Evolutionary conservation across 345 rosid genomes (phyloP), one percentile per base, ranked within the genome.

Genomic region (Populus nigra): DNA sequence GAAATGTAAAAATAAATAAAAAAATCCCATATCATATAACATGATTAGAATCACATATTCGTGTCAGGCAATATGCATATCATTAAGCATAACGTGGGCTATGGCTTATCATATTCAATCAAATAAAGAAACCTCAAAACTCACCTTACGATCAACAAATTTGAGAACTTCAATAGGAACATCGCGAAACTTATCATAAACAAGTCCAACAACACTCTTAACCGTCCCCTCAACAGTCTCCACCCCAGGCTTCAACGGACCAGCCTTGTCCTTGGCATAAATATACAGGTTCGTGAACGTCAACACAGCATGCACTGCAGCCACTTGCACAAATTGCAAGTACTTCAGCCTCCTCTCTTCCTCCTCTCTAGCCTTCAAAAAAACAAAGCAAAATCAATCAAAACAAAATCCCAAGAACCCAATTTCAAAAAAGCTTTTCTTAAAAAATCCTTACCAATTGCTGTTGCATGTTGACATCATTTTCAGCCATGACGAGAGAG

Each of bases 201-300:
- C 97, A 39, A 95, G 98, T 39, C 91, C 89, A 0, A 92, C 88
- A n/a, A 96, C 88, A 15, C 76, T 90, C 87, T 89, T 92, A 23
- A 94, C 97, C 1, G 92, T 87, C 25, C 92, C 95, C 82, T 96
- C 99, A 0, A 91, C 87, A 20, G 94, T 87, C 81, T 94, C 97
- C 75, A 96, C 93, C 23, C 97, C 91, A 3, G 93, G 80, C 78
- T 91, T 94, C 86, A 94, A 80, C 3, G 94, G 97, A 29, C 99
- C 97, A 1, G 94, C 84, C 85, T 83, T 87, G 29, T 90, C 95
- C 87, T 96, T 96, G 11, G 94, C 95, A 81, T 85, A 84, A 9
- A 79, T 81, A 74, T 96, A 96, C 29, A 96, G 84, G 38, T 84
- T 78, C 69, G 87, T 39, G 75, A 91, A 88, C 36, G 90, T 83